Evolutionary conservation across 1,139 yeast species (phyloP), one percentile per base, ranked within the genome.

Genomic region (Kazachstania sp.): DNA sequence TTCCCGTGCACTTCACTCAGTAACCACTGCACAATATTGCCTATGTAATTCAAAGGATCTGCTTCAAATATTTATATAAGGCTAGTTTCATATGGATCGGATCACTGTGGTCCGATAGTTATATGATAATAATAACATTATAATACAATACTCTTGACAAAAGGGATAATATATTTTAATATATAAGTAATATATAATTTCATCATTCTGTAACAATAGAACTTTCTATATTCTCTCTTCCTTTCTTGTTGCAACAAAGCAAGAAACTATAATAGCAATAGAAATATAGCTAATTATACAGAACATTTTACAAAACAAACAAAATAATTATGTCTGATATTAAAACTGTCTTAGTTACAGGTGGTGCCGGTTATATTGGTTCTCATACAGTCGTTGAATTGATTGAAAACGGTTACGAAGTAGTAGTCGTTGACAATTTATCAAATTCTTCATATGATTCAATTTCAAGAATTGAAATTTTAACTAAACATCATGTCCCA

Each of bases 351-450:
- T 71, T 85, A 49, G 90, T 86, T 34, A 83, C 95, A 31, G 95
- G 95, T 42, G 95, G 95, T 47, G 87, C 94, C 32, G 95, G 95
- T 31, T 86, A 86, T 66, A 84, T 86, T 59, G 95, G 95, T 28
- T 82, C 92, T 16, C 95, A 85, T 62, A 82, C 92, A 2, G 83
- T 80, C 7, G 76, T 83, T 36, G 84, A 81, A 55, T 72, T 85
- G 48, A 64, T 83, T 49, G 73, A 78, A 54, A 73, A 78, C 47
- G 86, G 86, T 35, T 77, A 81, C 60, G 73, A 81, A 42, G 88
- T 84, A 30, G 80, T 86, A 19, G 75, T 86, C 44, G 78, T 81
- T 35, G 95, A 86, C 65, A 83, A 82, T 61, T 71, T 83, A 51
- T 69, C 74, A 59, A 85, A 83, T 61, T 81, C 94, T 6, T 75